A percentile compares a stretch with the other conserved stretches of the same genome.
phyloP scores from a whole-genome alignment of 768 basidiomycete species.

The Rhizopogon roseolus region DNA sequence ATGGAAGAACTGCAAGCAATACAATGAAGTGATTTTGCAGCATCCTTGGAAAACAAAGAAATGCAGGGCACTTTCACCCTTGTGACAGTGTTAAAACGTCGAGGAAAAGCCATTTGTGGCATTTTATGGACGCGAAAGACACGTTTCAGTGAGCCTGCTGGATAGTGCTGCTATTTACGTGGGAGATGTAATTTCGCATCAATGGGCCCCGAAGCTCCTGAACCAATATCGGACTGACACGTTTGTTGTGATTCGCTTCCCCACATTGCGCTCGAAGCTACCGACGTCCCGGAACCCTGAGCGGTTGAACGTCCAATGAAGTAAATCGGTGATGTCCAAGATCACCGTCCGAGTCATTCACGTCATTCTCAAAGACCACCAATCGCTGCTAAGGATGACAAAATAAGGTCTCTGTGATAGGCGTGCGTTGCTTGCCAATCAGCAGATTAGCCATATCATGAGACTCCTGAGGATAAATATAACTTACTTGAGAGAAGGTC shows the following conservation, averaged over 20 bases:
- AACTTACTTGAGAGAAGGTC: too few relatives aligned
- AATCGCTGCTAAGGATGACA: neutral
- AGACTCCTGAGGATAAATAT: too few relatives aligned
- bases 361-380: neutral
- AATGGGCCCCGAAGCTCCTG: neutral
- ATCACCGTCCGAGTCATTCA: neutral
- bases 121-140: neutral
- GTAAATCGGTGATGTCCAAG: neutral
- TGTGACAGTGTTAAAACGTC: neutral
- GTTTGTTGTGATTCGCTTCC: neutral
- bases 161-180: neutral
- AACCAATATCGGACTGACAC: neutral
- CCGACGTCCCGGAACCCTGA: neutral
- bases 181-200: neutral
- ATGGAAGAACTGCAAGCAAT: constrained; percentile 2
- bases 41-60: neutral
- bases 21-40: neutral
- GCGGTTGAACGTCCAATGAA: neutral
- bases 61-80: neutral
- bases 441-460: too few relatives aligned
- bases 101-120: neutral
- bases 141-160: neutral
- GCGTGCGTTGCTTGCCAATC: neutral
- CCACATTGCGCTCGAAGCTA: neutral
- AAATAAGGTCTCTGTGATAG: neutral